These are phyloP conservation scores for Pichia pseudocactophila DNA, from an alignment of 805 yeast genomes.

Conservation along the genomic window DNA sequence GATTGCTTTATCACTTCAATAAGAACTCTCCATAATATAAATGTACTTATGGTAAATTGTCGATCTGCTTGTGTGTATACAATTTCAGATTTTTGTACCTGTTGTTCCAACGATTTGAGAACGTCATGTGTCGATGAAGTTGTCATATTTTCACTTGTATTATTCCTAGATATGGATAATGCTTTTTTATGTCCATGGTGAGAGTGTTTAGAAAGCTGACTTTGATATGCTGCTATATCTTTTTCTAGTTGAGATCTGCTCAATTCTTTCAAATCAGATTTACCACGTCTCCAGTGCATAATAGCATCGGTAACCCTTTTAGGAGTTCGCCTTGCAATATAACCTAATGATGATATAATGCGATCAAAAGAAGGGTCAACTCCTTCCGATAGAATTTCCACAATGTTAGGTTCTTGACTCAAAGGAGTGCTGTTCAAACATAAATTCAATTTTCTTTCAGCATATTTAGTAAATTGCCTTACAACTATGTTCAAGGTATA, in stretches of 20 bases:
- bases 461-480: slow-evolving; percentile 89
- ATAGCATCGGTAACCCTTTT: slow-evolving; percentile 95
- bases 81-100: slow-evolving; percentile 39
- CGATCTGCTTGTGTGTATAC: slow-evolving; percentile 79
- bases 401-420: slow-evolving; percentile 68
- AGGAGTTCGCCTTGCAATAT: slow-evolving; percentile 82
- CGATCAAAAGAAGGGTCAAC: slow-evolving; percentile 80
- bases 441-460: slow-evolving; percentile 75
- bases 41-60: slow-evolving; percentile 78
- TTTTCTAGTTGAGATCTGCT: slow-evolving; percentile 47
- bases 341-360: slow-evolving; percentile 78
- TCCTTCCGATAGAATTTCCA: slow-evolving; percentile 74
- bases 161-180: slow-evolving; percentile 15
- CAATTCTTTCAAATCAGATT: slow-evolving; percentile 73
- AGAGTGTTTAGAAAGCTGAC: slow-evolving; percentile 5
- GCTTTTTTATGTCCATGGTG: slow-evolving; percentile 18
- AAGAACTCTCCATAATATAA: slow-evolving; percentile 80
- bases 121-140: slow-evolving; percentile 6
- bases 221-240: slow-evolving; percentile 22
- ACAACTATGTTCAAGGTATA: slow-evolving; percentile 91
- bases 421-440: slow-evolving; percentile 59
- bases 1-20: slow-evolving; percentile 89
- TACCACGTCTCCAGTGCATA: slow-evolving; percentile 96
- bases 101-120: slow-evolving; percentile 17
- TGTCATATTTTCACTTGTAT: background rate